Conservation (phyloP, 2,329 filamentous ascomycete genomes). For the Aureobasidium uvarum region DNA sequence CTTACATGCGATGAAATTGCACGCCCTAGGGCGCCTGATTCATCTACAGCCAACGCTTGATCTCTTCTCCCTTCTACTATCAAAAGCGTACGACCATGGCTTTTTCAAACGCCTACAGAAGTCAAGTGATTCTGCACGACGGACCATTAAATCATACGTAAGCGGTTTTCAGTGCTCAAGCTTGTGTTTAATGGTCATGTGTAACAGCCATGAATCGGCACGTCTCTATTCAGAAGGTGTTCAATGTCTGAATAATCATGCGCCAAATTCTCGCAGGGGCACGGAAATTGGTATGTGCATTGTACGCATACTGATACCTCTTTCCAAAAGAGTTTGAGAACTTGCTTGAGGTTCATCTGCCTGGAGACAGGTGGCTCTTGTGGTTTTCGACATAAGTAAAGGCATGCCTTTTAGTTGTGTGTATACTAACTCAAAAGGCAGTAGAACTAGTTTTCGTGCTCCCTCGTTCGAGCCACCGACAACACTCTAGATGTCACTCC, state of each 20-base stretch:
- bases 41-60: neutral
- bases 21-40: neutral
- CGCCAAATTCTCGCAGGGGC: neutral
- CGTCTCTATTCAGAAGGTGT: neutral
- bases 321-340: neutral
- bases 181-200: neutral
- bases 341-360: neutral
- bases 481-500: constrained; percentile 40
- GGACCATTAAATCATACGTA: neutral
- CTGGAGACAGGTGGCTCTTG: neutral
- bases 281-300: neutral
- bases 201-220: neutral
- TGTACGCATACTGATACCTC: neutral
- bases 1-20: neutral
- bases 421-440: neutral
- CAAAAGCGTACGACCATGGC: neutral
- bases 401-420: neutral
- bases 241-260: neutral
- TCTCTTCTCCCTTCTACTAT: neutral
- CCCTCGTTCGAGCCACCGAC: neutral
- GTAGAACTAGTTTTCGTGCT: neutral
- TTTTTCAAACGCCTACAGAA: neutral
- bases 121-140: neutral
- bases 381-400: neutral
- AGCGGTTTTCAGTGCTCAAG: neutral